phyloP scores from a whole-genome alignment of 805 yeast genomes.

The Yarrowia hollandica region DNA sequence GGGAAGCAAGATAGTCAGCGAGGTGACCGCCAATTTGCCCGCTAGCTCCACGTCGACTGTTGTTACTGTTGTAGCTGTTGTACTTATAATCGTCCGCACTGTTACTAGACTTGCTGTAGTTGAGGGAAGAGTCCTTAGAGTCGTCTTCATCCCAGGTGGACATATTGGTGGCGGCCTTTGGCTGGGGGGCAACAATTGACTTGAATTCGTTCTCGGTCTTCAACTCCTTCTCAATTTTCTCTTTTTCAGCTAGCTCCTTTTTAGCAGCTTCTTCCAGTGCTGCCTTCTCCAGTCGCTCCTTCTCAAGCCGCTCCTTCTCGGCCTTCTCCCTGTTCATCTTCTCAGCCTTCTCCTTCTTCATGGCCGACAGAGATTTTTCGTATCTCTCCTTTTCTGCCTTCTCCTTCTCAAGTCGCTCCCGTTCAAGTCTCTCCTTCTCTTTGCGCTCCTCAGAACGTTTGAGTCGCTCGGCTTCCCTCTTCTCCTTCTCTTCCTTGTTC shows the following conservation, averaged over 20 bases:
- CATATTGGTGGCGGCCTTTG: constrained; percentile 21
- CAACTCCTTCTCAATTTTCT: neutral
- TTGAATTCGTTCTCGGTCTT: neutral
- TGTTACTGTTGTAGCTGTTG: constrained; percentile 7
- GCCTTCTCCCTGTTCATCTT: constrained; percentile 3
- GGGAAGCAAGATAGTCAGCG: constrained; percentile 17
- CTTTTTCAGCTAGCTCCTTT: neutral
- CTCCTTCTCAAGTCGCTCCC: constrained; percentile 1
- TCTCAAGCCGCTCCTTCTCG: constrained; percentile 2
- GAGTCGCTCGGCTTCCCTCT: constrained; percentile 7
- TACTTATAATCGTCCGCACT: neutral
- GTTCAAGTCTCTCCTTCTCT: constrained; percentile 3
- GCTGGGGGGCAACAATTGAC: constrained; percentile 5
- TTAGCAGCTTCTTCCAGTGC: neutral
- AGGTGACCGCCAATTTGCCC: constrained; percentile 24
- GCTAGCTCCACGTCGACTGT: neutral
- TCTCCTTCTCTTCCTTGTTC: constrained; percentile 15
- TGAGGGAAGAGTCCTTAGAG: neutral
- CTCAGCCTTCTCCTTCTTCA: constrained; percentile 25
- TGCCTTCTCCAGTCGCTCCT: neutral
- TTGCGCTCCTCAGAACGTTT: neutral
- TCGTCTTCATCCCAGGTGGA: constrained; percentile 18
- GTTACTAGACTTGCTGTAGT: constrained; percentile 2
- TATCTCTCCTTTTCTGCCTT: constrained; percentile 7
- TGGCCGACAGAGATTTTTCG: constrained; percentile 1